Evolutionary conservation across 2,329 filamentous ascomycete species (phyloP), one percentile per base, ranked within the genome.

Genomic region (Colletotrichum gigasporum): DNA sequence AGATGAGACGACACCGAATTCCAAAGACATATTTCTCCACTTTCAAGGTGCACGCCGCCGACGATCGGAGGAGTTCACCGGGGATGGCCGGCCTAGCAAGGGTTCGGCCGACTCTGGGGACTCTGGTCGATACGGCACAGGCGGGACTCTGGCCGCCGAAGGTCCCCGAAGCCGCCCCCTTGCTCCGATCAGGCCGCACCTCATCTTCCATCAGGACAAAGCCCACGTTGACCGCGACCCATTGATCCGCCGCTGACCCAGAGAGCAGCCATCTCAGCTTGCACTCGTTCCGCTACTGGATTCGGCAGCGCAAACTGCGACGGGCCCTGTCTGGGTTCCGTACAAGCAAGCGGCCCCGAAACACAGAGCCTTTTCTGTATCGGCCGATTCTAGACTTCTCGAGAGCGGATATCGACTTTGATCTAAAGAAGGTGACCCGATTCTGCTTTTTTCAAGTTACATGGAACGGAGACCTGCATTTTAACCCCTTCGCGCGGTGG

Each of bases 41-140:
- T 32, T 20, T 30, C 4, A 7, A 8, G 5, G 14, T 18, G 8
- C n/a, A n/a, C 16, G 24, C 22, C 41, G 56, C 56, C 45, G 61
- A 65, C 44, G 8, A 62, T 54, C 56, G 56, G 62, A 65, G 42
- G 8, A 20, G 28, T 14, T n/a, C 6, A n/a, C 34, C 50, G 14
- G 48, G 9, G 18, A 22, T 11, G 62, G 11, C 35, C 54, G 60
- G 58, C 34, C 32, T 32, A n/a, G 14, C 47, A 18, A 51, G 20
- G 9, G 8, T 22, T 42, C 22, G 54, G 22, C 42, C 18, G 47
- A 32, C 30, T 9, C 34, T 44, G 34, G 28, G 20, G 28, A 18
- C 16, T 32, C 26, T 34, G 47, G 20, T 53, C 20, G 11, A 35
- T n/a, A n/a, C n/a, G 16, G 18, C 16, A 22, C 48, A 30, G 39